Percentiles rank a stretch among this genome's conserved stretches.
Conservation (phyloP, 352 stramenopile genomes). For the Globisporangium irregulare region DNA sequence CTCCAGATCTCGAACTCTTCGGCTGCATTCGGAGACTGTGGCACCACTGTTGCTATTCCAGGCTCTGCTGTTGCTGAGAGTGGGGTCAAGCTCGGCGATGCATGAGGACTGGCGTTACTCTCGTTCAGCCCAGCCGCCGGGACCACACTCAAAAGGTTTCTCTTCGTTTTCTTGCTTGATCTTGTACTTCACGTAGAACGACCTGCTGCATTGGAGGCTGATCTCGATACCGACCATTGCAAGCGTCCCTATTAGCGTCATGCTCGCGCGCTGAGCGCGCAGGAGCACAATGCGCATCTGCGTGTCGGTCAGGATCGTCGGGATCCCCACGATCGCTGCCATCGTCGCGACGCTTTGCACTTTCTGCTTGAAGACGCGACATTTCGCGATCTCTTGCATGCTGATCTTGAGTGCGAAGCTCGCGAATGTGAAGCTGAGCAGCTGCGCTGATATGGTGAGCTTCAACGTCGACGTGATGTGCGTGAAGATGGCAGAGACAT, state of each 20-base stretch:
- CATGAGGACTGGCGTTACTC: no score
- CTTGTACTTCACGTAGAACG: neutral
- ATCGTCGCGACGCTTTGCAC: slow-evolving; percentile 17
- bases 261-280: slow-evolving; percentile 18
- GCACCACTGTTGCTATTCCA: no score
- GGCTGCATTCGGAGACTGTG: no score
- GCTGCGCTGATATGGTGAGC: neutral
- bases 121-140: neutral
- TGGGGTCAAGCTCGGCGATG: no score
- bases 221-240: slow-evolving; percentile 27
- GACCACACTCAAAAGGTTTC: neutral
- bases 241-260: slow-evolving; percentile 20
- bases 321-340: slow-evolving; percentile 23
- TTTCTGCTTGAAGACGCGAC: slow-evolving; percentile 4
- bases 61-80: no score
- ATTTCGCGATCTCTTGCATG: slow-evolving; percentile 18
- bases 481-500: slow-evolving; percentile 9
- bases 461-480: neutral
- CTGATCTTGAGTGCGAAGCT: slow-evolving; percentile 19
- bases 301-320: slow-evolving; percentile 37
- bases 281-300: slow-evolving; percentile 37
- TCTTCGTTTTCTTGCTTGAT: neutral
- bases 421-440: slow-evolving; percentile 10
- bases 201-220: slow-evolving; percentile 11
- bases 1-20: slow-evolving; percentile 15